Evolutionary conservation across 148 eudicot species (phyloP), one percentile per base, ranked within the genome.

Genomic region (Arctostaphylos glauca): DNA sequence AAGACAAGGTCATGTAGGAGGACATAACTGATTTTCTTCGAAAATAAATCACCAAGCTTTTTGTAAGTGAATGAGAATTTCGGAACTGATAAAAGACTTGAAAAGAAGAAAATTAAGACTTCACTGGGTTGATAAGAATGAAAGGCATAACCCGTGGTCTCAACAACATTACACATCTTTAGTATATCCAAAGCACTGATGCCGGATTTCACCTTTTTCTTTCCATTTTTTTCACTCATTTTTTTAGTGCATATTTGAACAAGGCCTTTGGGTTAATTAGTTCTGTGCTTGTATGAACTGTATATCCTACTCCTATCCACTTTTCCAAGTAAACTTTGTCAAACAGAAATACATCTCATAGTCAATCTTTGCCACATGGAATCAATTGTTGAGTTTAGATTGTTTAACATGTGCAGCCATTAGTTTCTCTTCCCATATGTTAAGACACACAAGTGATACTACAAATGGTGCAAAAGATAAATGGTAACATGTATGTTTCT

Each of bases 361-460:
- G n/a, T 74, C 77, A 74, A 48, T 74, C 77, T 74, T 21, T n/a
- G 31, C 56, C 77, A 9, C 23, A 14, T 47, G 53, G 76, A 73
- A 16, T 47, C 76, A 74, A 48, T n/a, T 9, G 48, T 50, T 74
- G 21, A 72, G 21, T 72, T 44, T 49, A 72, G 12, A 72, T 72
- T 3, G 18, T 72, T 5, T 6, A 72, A 46, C 8, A 19, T 18
- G 76, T 2, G 12, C 55, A n/a, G 7, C n/a, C 56, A 19, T 23
- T 21, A 74, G 77, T 48, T 48, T n/a, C 77, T 74, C 55, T 48
- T 48, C 77, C 41, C 53, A 48, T 74, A 49, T 21, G 25, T 9
- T 21, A 50, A 15, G 21, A 44, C n/a, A 70, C 21, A 70, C 48
- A 70, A 44, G 48, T 72, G 52, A 23, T 38, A 68, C 13, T 38